These are phyloP conservation scores for Xylaria bambusicola DNA, from an alignment of 495 filamentous ascomycete genomes.

Conservation along the genomic window DNA sequence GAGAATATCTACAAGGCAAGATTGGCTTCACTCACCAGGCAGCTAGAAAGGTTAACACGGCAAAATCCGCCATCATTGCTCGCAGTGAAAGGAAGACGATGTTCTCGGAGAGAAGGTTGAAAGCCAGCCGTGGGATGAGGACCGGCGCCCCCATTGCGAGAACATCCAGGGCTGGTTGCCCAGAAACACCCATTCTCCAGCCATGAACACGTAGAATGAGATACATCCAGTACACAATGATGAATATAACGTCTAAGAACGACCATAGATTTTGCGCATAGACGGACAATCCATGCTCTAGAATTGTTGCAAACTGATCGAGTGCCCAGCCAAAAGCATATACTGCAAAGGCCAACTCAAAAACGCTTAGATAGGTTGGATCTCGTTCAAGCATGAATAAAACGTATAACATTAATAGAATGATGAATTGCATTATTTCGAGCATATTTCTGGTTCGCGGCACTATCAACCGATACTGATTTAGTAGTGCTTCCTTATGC, in stretches of 20 bases:
- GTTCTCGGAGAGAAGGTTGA: slow-evolving; percentile 73
- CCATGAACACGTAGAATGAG: slow-evolving; percentile 61
- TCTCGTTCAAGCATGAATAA: slow-evolving; percentile 63
- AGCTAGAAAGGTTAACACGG: slow-evolving; percentile 61
- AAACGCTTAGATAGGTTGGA: slow-evolving; percentile 44
- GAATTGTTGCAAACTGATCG: slow-evolving; percentile 69
- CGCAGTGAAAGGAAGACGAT: slow-evolving; percentile 70
- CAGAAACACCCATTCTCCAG: slow-evolving; percentile 42
- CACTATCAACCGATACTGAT: slow-evolving; percentile 74
- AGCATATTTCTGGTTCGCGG: slow-evolving; percentile 67
- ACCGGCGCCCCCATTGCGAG: slow-evolving; percentile 69
- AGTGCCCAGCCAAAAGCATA: slow-evolving; percentile 72
- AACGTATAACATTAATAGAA: slow-evolving; percentile 63
- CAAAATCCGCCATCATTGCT: slow-evolving; percentile 76
- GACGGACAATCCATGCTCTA: slow-evolving; percentile 73
- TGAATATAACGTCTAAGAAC: slow-evolving; percentile 72
- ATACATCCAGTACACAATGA: slow-evolving; percentile 61
- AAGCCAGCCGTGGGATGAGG: slow-evolving; percentile 70
- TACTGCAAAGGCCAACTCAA: slow-evolving; percentile 62
- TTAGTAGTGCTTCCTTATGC: slow-evolving; percentile 62
- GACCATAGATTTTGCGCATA: slow-evolving; percentile 80
- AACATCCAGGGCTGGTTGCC: slow-evolving; percentile 64
- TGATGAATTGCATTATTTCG: slow-evolving; percentile 66
- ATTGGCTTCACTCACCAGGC: slow-evolving; percentile 48
- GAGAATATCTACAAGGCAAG: neutral